Evolutionary conservation across 257 asterid species (phyloP), one percentile per base, ranked within the genome.

Genomic region (Fraxinus quadrangulata): DNA sequence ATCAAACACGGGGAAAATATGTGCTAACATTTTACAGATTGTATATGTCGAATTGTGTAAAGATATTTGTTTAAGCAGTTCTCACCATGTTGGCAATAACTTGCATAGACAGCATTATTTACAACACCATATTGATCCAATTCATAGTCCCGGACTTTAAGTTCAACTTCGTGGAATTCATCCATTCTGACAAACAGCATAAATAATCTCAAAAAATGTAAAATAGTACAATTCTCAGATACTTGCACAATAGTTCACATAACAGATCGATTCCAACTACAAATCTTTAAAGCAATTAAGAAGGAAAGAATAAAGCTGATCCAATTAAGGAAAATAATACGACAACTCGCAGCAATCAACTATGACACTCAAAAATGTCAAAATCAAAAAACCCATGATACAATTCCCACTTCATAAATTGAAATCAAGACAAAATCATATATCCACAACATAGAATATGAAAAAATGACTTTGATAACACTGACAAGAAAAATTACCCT

Each of bases 51-150:
- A 56, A 26, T 26, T 2, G 36, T 26, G 69, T 40, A 33, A 11
- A 67, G 54, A 37, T 9, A 36, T 2, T 24, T 59, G 56, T 26
- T 59, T 34, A 36, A 73, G 49, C 33, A 83, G 69, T 1, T 30
- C 96, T 93, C 82, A 93, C 99, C 97, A 67, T 92, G 97, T 79
- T 93, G 98, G 82, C 99, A 96, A 80, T 96, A 96, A 81, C 92
- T 89, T 75, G 97, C 92, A 78, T 90, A 93, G 66, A 90, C 56
- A 74, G 96, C 97, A 84, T 93, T 96, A 47, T 96, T 96, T 67
- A 96, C 98, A 36, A 95, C 98, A 5, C 97, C 97, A 72, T 90
- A 96, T 79, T 96, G 98, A 86, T 96, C 99, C 88, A 93, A 83
- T 79, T 93, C 98, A 37, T 90, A 93, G 86, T 96, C 99, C 77